Evolutionary conservation across 208 protist genomes (phyloP), one percentile per base, ranked within the genome.

Genomic region (Wallacemonas sp.): DNA sequence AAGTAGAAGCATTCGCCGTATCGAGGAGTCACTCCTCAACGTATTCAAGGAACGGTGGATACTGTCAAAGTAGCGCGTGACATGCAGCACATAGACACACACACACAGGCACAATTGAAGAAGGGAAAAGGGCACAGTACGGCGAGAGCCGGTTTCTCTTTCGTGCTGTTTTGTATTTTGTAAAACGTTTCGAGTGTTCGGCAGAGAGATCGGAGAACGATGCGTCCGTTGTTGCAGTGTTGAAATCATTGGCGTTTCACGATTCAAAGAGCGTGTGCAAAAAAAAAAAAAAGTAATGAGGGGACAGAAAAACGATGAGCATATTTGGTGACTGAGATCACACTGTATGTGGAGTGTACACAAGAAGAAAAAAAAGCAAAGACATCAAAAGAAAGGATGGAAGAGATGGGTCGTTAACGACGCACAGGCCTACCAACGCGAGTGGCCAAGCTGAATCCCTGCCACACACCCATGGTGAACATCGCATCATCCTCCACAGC

Each of bases 391-490:
- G 42, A 48, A 23, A 39, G 12, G 36, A 18, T 50, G 45, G 39
- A 11, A 14, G 42, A 18, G 10, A 14, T 4, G 42, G 42, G 42
- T 48, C 20, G 18, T 48, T 8, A 69, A 64, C 52, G 26, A 16
- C 22, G 42, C n/a, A n/a, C n/a, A n/a, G n/a, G n/a, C n/a, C n/a
- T n/a, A n/a, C 18, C 63, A 0, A 54, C 31, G 0, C 79, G 59
- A 28, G 86, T 76, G 39, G 89, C 79, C n/a, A 95, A 74, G 29
- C 74, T 70, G 48, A 91, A 95, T 22, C 82, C 78, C 42, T 88
- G 84, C 89, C 89, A 95, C 20, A 95, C 42, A 38, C 86, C 76
- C 76, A 95, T 79, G 5, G 89, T 90, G 52, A 89, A 95, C 4
- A 83, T 80, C 1, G 89, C 85, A 54, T 92, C 86, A 48, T 95